phyloP scores from a whole-genome alignment of 257 asterid species.

The Mentha longifolia region DNA sequence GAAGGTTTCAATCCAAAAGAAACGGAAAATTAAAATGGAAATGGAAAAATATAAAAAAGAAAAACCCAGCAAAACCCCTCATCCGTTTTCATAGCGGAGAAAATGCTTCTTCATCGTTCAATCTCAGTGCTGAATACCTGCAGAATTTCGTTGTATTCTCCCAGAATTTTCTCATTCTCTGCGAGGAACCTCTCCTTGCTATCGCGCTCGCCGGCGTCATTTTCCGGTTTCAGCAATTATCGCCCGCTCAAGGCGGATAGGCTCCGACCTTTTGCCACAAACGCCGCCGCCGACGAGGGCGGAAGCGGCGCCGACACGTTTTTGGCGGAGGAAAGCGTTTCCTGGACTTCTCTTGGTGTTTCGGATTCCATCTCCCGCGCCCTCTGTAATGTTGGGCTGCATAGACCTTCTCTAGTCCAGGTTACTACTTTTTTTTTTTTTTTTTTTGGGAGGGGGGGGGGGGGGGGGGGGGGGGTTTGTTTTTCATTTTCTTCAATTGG shows the following conservation, averaged over 20 bases:
- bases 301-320: constrained; percentile 74
- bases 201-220: constrained; percentile 32
- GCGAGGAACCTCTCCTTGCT: constrained; percentile 30
- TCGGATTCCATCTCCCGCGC: constrained; percentile 65
- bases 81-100: constrained; percentile 27
- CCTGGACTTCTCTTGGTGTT: constrained; percentile 88
- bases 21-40: neutral
- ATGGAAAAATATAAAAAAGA: neutral
- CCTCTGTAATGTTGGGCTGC: constrained; percentile 63
- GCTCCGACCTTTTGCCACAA: constrained; percentile 53
- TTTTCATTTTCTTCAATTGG: constrained; percentile 5
- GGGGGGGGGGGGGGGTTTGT: no score
- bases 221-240: constrained; percentile 29
- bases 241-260: constrained; percentile 38
- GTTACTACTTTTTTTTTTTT: constrained; percentile 32
- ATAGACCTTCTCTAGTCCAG: constrained; percentile 91
- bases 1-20: no score
- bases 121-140: constrained; percentile 46
- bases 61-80: constrained; percentile 45
- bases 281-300: constrained; percentile 46
- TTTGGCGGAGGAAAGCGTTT: constrained; percentile 74
- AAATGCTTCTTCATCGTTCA: constrained; percentile 59
- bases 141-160: constrained; percentile 42
- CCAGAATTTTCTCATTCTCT: constrained; percentile 32
- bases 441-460: no score